phyloP scores from a whole-genome alignment of 176 grass and related monocot genomes.

The Miscanthus lutarioriparius region DNA sequence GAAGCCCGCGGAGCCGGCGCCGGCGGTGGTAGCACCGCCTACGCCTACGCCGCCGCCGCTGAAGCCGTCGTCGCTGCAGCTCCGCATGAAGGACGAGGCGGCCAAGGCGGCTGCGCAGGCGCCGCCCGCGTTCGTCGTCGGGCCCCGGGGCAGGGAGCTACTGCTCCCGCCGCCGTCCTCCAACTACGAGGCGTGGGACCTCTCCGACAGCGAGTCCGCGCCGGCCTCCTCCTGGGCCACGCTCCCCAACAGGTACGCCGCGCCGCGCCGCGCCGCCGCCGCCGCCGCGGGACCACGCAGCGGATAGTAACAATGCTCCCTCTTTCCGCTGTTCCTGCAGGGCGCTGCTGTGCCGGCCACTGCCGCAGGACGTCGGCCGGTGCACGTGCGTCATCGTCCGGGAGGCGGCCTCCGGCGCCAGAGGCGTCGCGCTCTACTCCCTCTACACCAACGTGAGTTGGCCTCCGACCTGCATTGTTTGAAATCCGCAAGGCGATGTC shows the following conservation, averaged over 20 bases:
- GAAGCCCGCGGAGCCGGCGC: neutral
- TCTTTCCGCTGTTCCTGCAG: neutral
- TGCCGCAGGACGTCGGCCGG: constrained; percentile 80
- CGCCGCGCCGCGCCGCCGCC: neutral
- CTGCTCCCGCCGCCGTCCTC: constrained; percentile 49
- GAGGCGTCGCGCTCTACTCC: constrained; percentile 76
- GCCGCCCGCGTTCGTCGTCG: constrained; percentile 23
- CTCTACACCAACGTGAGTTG: constrained; percentile 86
- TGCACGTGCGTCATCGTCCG: constrained; percentile 90
- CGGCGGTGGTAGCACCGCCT: neutral
- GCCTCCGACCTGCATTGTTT: neutral
- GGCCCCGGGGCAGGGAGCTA: constrained; percentile 53
- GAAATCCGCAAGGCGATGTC: neutral
- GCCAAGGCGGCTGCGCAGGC: neutral
- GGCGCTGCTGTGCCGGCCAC: constrained; percentile 78
- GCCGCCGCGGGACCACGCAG: neutral
- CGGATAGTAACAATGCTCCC: neutral
- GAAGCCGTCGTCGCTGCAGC: constrained; percentile 72
- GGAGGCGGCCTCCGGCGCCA: constrained; percentile 49
- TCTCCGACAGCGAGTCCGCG: constrained; percentile 82
- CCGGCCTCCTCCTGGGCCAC: constrained; percentile 89
- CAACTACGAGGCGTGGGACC: constrained; percentile 86
- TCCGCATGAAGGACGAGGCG: constrained; percentile 59
- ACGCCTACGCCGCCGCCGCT: neutral
- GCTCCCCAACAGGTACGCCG: constrained; percentile 72